phyloP scores from a whole-genome alignment of 2,329 filamentous ascomycete species.

The Fusarium illudens region DNA sequence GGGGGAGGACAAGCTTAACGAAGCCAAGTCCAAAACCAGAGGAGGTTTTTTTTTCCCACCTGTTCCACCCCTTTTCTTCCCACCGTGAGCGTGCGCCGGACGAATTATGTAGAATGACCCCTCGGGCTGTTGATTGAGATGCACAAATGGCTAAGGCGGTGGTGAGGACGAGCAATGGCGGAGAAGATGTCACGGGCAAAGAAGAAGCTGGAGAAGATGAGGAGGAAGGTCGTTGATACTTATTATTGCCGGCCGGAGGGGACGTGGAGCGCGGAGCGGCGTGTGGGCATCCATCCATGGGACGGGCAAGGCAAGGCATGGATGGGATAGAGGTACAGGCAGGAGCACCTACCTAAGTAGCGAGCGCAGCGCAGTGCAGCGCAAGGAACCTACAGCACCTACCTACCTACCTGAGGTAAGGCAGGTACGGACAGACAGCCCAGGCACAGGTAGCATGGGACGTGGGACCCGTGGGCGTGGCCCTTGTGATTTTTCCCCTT shows the following conservation, averaged over 20 bases:
- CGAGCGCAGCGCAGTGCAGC: not conserved
- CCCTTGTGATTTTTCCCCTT: conserved; percentile 30
- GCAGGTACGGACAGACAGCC: conserved; percentile 22
- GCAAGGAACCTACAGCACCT: not conserved
- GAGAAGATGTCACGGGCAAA: conserved; percentile 33
- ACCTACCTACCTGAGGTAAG: not conserved
- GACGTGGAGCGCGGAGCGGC: conserved; percentile 39
- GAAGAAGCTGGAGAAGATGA: conserved; percentile 35
- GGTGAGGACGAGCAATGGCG: conserved; percentile 11
- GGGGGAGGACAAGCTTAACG: conserved; percentile 22
- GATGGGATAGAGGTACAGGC: conserved; percentile 22
- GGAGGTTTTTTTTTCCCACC: conserved; percentile 30
- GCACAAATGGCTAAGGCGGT: conserved; percentile 2
- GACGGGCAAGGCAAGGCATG: too few relatives aligned
- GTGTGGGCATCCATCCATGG: conserved; percentile 9
- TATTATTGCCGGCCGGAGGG: conserved; percentile 42
- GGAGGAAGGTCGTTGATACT: conserved; percentile 45
- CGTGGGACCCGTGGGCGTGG: conserved; percentile 40
- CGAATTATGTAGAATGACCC: not conserved
- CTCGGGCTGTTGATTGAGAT: not conserved
- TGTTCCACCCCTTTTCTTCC: not conserved
- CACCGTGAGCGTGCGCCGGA: conserved; percentile 1
- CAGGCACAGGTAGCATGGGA: conserved; percentile 29
- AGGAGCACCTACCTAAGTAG: conserved; percentile 2
- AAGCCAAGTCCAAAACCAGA: conserved; percentile 24